Evolutionary conservation across 169 alveolate genomes (phyloP), one percentile per base, ranked within the genome.

Genomic region (Eimeria necatrix): DNA sequence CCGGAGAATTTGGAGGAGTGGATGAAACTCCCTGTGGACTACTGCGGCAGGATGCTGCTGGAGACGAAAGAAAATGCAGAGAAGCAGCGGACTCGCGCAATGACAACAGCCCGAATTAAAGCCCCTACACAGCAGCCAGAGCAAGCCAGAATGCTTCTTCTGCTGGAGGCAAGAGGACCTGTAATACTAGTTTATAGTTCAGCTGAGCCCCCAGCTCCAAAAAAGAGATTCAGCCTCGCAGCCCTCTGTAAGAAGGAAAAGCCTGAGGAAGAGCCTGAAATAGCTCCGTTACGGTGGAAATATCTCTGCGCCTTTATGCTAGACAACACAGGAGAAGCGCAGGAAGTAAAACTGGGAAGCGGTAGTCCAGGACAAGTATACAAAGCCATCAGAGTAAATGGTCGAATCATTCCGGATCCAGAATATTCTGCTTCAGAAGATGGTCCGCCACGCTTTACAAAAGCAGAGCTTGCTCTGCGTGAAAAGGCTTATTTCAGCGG

Each of bases 91-190:
- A 76, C 91, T 22, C 73, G 73, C 53, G 74, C 59, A 56, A 4
- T 53, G 91, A 41, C 49, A 24, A 61, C 49, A n/a, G 22, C 49
- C n/a, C 73, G 70, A 26, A 81, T 68, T 41, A 85, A 73, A 41
- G 78, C 81, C 32, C 59, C 81, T 18, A 80, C 14, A 68, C 16
- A 41, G 46, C 64, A 20, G 61, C 3, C 4, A 64, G 93, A 85
- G 24, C 70, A 53, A 12, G n/a, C 60, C 24, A 22, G 93, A 8
- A 85, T 85, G 93, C 60, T 85, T 16, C 81, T 85, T 18, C 26
- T 85, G 81, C 22, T 85, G 93, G 93, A 85, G 68, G 93, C 93
- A 60, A 60, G 93, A 48, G 93, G 93, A 14, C 93, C 93, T 64
- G 83, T 41, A 32, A 24, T 85, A 16, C 68, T 85, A 60, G 81